These are phyloP conservation scores for Taxawa tesnikishii DNA, from an alignment of 2,329 filamentous ascomycete genomes.

Conservation along the genomic window DNA sequence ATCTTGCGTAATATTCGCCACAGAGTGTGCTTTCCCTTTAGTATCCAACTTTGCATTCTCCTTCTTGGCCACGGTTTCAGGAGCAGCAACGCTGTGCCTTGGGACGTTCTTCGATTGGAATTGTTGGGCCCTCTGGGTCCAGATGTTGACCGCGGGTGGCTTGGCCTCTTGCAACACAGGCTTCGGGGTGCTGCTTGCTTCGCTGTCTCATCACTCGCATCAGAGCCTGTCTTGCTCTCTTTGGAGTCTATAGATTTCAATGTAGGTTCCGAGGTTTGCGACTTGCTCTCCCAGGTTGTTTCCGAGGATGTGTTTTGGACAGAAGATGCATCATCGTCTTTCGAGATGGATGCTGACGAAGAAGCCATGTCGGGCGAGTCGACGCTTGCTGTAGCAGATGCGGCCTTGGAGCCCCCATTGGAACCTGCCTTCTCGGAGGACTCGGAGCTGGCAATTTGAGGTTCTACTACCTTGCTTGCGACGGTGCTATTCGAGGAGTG, in stretches of 20 bases:
- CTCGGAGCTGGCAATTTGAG: constrained; percentile 14
- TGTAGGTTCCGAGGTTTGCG: constrained; percentile 48
- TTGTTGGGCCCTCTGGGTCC: constrained; percentile 62
- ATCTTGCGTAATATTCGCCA: too few relatives aligned
- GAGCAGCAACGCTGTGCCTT: background rate
- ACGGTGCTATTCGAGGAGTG: constrained; percentile 9
- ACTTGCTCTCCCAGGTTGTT: constrained; percentile 54
- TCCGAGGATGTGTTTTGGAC: constrained; percentile 53
- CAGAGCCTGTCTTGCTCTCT: constrained; percentile 30
- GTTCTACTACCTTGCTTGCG: constrained; percentile 22
- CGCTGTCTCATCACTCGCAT: constrained; percentile 44
- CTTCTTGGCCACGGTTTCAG: background rate
- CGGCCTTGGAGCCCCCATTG: constrained; percentile 16
- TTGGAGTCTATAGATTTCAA: constrained; percentile 43
- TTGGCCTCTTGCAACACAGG: constrained; percentile 70
- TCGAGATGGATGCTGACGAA: constrained; percentile 41
- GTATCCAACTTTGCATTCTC: background rate
- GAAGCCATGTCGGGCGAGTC: constrained; percentile 44
- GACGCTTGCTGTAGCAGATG: constrained; percentile 15
- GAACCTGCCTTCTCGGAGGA: constrained; percentile 10
- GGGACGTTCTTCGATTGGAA: background rate
- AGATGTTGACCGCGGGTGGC: constrained; percentile 73
- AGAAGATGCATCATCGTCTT: constrained; percentile 49
- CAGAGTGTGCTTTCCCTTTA: background rate
- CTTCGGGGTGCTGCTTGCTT: constrained; percentile 39